A percentile compares a stretch with the other conserved stretches of the same genome.
These are phyloP conservation scores for Russula brevipes DNA, from an alignment of 768 basidiomycete species.

Conservation along the genomic window DNA sequence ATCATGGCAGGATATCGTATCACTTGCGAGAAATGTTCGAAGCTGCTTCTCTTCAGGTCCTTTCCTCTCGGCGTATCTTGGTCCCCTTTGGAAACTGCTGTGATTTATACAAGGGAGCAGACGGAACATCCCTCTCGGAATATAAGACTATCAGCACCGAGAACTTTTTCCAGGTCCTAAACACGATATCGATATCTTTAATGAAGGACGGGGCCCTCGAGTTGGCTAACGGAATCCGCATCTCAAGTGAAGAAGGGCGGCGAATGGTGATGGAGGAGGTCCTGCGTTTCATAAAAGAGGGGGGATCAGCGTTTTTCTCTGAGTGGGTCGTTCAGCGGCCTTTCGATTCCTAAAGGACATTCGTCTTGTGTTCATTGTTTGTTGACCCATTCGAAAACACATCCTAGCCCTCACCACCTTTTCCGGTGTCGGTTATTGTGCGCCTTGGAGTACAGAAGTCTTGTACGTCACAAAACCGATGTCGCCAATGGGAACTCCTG, in stretches of 20 bases:
- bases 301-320: not conserved
- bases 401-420: too few relatives aligned
- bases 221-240: not conserved
- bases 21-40: not conserved
- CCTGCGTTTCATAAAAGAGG: not conserved
- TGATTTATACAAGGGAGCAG: not conserved
- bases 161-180: not conserved
- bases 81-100: not conserved
- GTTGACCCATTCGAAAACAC: too few relatives aligned
- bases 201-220: not conserved
- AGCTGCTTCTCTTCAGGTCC: not conserved
- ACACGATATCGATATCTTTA: not conserved
- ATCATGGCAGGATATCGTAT: not conserved
- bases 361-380: too few relatives aligned
- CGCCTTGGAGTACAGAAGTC: too few relatives aligned
- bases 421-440: too few relatives aligned
- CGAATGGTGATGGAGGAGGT: not conserved
- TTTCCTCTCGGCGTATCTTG: not conserved
- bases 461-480: too few relatives aligned
- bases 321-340: conserved; percentile 4
- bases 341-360: not conserved
- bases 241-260: not conserved
- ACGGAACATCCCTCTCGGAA: not conserved
- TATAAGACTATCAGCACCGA: not conserved
- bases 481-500: too few relatives aligned